Percentiles rank a stretch among this genome's conserved stretches.
Evolutionary conservation across 768 basidiomycete species (phyloP).

Genomic region (Auriscalpium microsporum): DNA sequence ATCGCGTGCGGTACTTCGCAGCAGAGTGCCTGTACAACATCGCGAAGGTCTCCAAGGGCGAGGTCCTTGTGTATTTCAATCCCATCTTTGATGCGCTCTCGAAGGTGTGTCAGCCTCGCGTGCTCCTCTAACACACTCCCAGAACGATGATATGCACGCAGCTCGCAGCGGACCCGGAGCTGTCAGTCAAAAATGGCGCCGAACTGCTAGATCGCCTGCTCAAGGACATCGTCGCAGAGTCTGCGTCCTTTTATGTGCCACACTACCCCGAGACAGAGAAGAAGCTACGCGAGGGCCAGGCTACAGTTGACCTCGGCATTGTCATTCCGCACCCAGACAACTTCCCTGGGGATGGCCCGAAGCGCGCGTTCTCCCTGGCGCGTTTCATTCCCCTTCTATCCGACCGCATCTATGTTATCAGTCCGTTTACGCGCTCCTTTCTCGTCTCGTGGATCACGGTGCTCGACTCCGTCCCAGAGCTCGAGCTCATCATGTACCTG

Average conservation of each 20-base stretch:
- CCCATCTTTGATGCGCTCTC: conserved; percentile 96
- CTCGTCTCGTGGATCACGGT: conserved; percentile 97
- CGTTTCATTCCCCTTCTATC: conserved; percentile 91
- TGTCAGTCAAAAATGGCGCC: conserved; percentile 97
- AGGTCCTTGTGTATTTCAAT: conserved; percentile 94
- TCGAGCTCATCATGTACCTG: conserved; percentile 90
- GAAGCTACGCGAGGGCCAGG: conserved; percentile 33
- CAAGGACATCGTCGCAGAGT: conserved; percentile 96
- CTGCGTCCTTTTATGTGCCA: conserved; percentile 90
- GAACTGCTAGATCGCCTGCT: conserved; percentile 94
- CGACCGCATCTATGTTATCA: conserved; percentile 91
- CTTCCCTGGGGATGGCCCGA: conserved; percentile 32
- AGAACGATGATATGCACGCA: conserved; percentile 23
- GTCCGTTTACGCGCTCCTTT: conserved; percentile 91
- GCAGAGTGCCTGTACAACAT: conserved; percentile 99
- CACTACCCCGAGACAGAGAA: conserved; percentile 76
- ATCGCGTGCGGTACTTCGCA: conserved; percentile 93
- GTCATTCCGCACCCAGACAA: conserved; percentile 59
- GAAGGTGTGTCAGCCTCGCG: conserved; percentile 53
- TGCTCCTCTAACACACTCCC: neutral
- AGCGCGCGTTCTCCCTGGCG: conserved; percentile 86
- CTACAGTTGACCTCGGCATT: conserved; percentile 37
- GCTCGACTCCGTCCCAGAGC: conserved; percentile 91
- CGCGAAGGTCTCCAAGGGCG: conserved; percentile 93
- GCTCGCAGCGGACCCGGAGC: conserved; percentile 93